A percentile compares a stretch with the other conserved stretches of the same genome.
These are phyloP conservation scores for Cyberlindnera lachancei DNA, from an alignment of 805 yeast species.

Conservation along the genomic window DNA sequence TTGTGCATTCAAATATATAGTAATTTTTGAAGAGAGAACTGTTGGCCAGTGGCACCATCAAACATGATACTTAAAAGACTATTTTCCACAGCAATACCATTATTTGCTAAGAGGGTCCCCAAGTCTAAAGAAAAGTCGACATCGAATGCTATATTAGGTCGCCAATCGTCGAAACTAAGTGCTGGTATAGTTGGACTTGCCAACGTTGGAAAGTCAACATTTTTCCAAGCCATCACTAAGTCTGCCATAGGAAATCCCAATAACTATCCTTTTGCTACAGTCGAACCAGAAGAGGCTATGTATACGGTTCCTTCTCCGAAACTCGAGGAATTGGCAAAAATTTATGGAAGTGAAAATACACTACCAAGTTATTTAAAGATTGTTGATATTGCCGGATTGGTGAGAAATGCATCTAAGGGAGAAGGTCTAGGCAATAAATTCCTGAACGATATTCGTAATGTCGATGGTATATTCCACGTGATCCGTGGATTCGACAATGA, in stretches of 20 bases:
- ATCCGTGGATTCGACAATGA: slow-evolving; percentile 71
- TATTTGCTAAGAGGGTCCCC: slow-evolving; percentile 14
- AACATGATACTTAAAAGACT: slow-evolving; percentile 6
- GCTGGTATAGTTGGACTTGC: slow-evolving; percentile 76
- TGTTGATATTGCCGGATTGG: slow-evolving; percentile 77
- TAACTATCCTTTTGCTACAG: slow-evolving; percentile 75
- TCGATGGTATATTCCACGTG: slow-evolving; percentile 76
- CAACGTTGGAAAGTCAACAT: slow-evolving; percentile 73
- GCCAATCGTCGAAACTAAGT: slow-evolving; percentile 22
- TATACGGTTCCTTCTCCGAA: slow-evolving; percentile 63
- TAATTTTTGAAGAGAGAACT: no score
- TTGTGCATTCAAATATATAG: no score
- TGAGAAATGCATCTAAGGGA: slow-evolving; percentile 77
- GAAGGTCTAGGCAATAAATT: slow-evolving; percentile 81
- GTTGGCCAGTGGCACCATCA: no score
- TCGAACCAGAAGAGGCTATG: slow-evolving; percentile 70
- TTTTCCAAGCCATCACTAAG: slow-evolving; percentile 74
- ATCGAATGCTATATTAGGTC: slow-evolving; percentile 16
- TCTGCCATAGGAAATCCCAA: slow-evolving; percentile 67
- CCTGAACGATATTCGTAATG: slow-evolving; percentile 68
- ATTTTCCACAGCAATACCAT: slow-evolving; percentile 2
- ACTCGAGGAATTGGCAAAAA: slow-evolving; percentile 43
- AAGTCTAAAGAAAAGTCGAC: slow-evolving; percentile 2
- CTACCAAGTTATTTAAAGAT: slow-evolving; percentile 65
- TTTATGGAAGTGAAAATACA: slow-evolving; percentile 55